These are phyloP conservation scores for Globisporangium cystogenes DNA, from an alignment of 352 stramenopile species.

Conservation along the genomic window DNA sequence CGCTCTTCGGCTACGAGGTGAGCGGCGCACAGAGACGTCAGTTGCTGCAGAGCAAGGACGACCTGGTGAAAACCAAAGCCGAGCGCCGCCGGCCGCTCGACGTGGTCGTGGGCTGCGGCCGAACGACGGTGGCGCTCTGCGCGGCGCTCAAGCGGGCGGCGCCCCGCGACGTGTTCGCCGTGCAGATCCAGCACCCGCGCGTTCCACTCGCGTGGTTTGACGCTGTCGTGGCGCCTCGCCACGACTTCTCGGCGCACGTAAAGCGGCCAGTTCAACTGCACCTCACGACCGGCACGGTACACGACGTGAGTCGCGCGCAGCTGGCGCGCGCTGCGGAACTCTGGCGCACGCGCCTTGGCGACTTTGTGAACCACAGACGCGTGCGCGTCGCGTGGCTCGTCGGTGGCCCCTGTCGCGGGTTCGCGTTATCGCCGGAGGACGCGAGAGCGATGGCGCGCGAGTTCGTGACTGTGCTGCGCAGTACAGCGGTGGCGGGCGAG, in stretches of 20 bases:
- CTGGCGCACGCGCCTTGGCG: constrained; percentile 10
- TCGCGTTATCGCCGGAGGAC: constrained; percentile 33
- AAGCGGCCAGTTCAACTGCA: constrained; percentile 22
- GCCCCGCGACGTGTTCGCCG: constrained; percentile 34
- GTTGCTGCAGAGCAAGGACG: constrained; percentile 27
- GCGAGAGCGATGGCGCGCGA: constrained; percentile 33
- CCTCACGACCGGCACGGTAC: constrained; percentile 50
- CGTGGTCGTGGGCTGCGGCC: constrained; percentile 66
- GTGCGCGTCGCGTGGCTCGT: constrained; percentile 46
- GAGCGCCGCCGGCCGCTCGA: constrained; percentile 4
- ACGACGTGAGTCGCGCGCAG: constrained; percentile 23
- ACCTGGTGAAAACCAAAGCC: constrained; percentile 1
- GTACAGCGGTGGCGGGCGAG: not conserved
- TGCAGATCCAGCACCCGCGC: constrained; percentile 77
- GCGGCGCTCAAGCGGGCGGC: constrained; percentile 34
- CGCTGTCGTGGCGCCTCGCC: constrained; percentile 48
- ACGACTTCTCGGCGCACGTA: constrained; percentile 30
- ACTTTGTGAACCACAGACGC: constrained; percentile 8
- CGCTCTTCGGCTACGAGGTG: constrained; percentile 45
- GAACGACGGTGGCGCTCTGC: constrained; percentile 59
- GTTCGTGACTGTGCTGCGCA: constrained; percentile 20
- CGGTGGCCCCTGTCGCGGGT: constrained; percentile 61
- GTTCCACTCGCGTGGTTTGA: constrained; percentile 48
- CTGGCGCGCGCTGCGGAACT: constrained; percentile 20
- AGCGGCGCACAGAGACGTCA: constrained; percentile 14